A percentile compares a stretch with the other conserved stretches of the same genome.
Conservation (phyloP, 352 stramenopile species). For the Phytophthora palmivora region DNA sequence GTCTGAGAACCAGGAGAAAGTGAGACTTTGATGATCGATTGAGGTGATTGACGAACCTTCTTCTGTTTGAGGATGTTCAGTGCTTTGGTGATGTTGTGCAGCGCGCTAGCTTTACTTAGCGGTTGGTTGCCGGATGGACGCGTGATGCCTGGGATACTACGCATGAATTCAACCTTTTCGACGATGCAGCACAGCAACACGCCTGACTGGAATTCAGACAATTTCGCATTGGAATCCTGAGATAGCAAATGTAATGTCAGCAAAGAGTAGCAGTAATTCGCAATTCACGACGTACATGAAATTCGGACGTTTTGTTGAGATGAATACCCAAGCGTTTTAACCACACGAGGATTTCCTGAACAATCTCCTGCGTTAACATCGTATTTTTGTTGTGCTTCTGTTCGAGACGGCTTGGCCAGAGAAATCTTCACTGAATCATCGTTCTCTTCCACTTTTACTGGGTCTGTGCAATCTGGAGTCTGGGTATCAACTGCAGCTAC, state of each 20-base stretch:
- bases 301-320: constrained; percentile 28
- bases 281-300: constrained; percentile 39
- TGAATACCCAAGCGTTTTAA: constrained; percentile 46
- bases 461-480: neutral
- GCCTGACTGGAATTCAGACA: constrained; percentile 68
- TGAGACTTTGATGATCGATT: neutral
- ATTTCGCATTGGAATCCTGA: constrained; percentile 35
- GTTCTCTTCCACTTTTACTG: neutral
- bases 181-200: constrained; percentile 72
- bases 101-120: constrained; percentile 55
- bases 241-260: constrained; percentile 1
- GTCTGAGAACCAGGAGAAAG: constrained; percentile 30
- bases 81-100: constrained; percentile 82
- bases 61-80: constrained; percentile 66
- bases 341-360: constrained; percentile 45
- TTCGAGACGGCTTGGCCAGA: neutral
- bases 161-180: constrained; percentile 74
- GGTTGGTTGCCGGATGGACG: constrained; percentile 33
- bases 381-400: neutral
- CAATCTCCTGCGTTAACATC: constrained; percentile 1
- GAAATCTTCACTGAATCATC: neutral
- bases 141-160: constrained; percentile 59
- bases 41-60: constrained; percentile 41
- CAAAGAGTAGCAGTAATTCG: neutral
- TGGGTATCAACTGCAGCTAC: neutral